Base-by-base conservation (phyloP, 176 grass and related monocot species). In the Leersia perrieri region DNA sequence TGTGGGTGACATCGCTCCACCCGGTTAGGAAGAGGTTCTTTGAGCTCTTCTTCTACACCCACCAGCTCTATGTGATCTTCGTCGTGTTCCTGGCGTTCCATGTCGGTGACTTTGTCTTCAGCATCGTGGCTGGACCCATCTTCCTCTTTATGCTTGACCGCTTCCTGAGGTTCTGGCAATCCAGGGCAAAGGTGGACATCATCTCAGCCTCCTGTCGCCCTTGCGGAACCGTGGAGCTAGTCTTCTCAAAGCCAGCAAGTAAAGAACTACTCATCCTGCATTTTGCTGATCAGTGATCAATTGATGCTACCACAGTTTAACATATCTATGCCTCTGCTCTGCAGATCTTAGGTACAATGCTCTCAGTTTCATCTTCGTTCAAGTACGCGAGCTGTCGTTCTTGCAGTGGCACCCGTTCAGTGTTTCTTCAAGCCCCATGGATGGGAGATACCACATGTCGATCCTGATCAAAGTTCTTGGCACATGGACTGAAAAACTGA, bases 31-130 rank as follows among this genome's bases (percentile, higher is more conserved):
- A 95, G 88, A 95, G 84, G 53, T 92, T 84, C 71, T 98, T 98
- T 31, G 96, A 98, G 90, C 88, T 98, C 60, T 98, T 98, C 88
- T 98, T 98, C 44, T 98, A 98, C 90, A 98, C 96, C 13, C 96
- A 98, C 64, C 96, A 98, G 69, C 87, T 98, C 29, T 98, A 98
- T n/a, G 79, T 98, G 20, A 25, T 98, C 87, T 98, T 98, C 26
- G 26, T 98, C 13, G 86, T 98, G 68, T 98, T 98, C 87, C 78
- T 98, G 36, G 95, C 72, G 0, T 58, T 98, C 25, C 95, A 98
- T 22, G 92, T 98, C 2, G 95, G 95, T 3, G 88, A 98, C 57
- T 91, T 91, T 60, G 4, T 93, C 68, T 95, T 98, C 85, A 98
- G 92, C 81, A 82, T 95, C 5, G 77, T 57, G 9, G 95, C 95